These are phyloP conservation scores for Ilyonectria mors-panacis DNA, from an alignment of 2,329 filamentous ascomycete genomes.

Conservation along the genomic window DNA sequence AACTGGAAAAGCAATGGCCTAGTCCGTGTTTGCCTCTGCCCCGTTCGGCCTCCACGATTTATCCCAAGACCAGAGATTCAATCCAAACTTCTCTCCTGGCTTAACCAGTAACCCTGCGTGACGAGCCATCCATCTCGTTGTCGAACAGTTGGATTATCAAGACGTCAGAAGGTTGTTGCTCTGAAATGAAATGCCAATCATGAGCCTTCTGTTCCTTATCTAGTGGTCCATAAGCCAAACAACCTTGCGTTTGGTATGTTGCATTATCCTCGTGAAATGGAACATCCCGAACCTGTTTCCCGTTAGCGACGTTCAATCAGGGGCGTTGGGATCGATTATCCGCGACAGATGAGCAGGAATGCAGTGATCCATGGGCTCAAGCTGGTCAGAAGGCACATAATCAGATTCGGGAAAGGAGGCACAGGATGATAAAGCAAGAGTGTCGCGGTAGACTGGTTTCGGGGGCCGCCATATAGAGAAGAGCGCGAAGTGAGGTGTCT, in stretches of 20 bases:
- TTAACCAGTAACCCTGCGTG: neutral
- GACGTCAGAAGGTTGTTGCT: conserved; percentile 13
- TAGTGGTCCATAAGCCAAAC: conserved; percentile 5
- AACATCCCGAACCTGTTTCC: neutral
- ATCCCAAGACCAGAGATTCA: no score
- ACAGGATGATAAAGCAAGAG: conserved; percentile 17
- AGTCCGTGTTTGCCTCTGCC: no score
- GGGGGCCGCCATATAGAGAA: conserved; percentile 27
- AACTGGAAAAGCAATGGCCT: no score
- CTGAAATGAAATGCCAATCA: conserved; percentile 18
- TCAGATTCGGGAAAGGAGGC: conserved; percentile 20
- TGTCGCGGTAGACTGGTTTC: conserved; percentile 22
- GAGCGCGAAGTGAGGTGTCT: conserved; percentile 21
- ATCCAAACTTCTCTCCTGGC: neutral
- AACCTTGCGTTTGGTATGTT: conserved; percentile 11
- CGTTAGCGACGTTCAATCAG: neutral
- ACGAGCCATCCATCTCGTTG: no score
- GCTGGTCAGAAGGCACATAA: conserved; percentile 20
- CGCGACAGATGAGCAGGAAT: conserved; percentile 11
- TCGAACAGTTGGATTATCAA: no score
- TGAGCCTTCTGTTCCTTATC: conserved; percentile 12
- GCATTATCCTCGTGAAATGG: neutral
- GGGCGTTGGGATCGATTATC: conserved; percentile 14
- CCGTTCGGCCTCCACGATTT: no score
- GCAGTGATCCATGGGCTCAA: conserved; percentile 5